These are phyloP conservation scores for Verticillium klebahnii DNA, from an alignment of 2,329 filamentous ascomycete genomes.

Conservation along the genomic window DNA sequence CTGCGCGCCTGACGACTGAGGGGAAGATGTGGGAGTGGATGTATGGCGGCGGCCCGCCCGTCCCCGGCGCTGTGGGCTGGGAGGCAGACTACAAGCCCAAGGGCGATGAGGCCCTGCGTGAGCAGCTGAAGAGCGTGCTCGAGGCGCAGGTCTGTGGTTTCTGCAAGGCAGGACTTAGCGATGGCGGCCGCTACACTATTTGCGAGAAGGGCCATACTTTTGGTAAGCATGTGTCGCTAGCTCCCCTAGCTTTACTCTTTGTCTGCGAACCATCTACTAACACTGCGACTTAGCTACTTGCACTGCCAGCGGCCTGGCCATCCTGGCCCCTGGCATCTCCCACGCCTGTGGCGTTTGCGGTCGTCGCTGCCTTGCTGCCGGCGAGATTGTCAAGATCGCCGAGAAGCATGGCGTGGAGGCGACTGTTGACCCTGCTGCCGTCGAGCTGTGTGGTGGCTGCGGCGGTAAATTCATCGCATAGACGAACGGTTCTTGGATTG, in stretches of 20 bases:
- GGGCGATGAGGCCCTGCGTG: constrained; percentile 20
- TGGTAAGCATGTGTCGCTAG: constrained; percentile 22
- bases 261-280: not conserved
- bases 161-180: constrained; percentile 31
- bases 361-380: constrained; percentile 41
- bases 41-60: constrained; percentile 46
- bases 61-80: constrained; percentile 29
- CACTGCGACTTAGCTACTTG: constrained; percentile 38
- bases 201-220: constrained; percentile 36
- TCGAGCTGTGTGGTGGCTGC: constrained; percentile 33
- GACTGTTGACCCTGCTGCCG: constrained; percentile 22
- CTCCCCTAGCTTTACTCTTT: not conserved
- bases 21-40: constrained; percentile 54
- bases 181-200: constrained; percentile 26
- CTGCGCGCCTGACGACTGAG: constrained; percentile 43
- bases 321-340: constrained; percentile 49
- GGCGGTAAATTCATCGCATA: constrained; percentile 37
- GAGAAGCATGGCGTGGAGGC: constrained; percentile 21
- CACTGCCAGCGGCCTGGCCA: constrained; percentile 47
- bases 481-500: not conserved
- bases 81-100: constrained; percentile 3
- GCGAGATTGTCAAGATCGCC: constrained; percentile 32
- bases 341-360: constrained; percentile 52
- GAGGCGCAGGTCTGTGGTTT: constrained; percentile 40
- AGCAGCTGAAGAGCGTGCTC: constrained; percentile 32